Conservation (phyloP, 2,329 filamentous ascomycete species). For the Leptosphaerulina australis region DNA sequence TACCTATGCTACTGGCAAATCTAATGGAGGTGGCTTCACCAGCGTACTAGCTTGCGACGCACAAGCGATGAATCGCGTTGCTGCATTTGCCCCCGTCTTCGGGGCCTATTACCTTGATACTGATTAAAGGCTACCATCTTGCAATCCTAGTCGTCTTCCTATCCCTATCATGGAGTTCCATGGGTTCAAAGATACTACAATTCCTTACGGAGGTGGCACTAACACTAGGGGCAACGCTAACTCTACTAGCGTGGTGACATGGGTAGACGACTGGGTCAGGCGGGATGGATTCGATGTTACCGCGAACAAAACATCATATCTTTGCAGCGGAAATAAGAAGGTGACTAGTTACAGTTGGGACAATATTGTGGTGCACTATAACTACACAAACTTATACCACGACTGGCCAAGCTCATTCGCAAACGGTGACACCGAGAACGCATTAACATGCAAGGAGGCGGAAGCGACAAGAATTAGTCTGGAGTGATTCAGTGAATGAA, state of each 20-base stretch:
- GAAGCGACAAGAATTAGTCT: constrained; percentile 43
- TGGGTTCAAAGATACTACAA: constrained; percentile 50
- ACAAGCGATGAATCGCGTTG: constrained; percentile 51
- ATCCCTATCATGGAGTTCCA: constrained; percentile 55
- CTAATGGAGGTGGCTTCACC: constrained; percentile 61
- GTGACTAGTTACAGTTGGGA: constrained; percentile 35
- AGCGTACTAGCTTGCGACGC: constrained; percentile 56
- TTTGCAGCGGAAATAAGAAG: constrained; percentile 40
- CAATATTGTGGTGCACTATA: constrained; percentile 49
- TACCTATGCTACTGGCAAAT: constrained; percentile 59
- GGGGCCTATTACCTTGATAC: constrained; percentile 54
- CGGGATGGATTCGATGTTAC: constrained; percentile 40
- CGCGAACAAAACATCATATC: constrained; percentile 34
- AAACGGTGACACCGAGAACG: constrained; percentile 35
- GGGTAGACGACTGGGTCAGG: constrained; percentile 49
- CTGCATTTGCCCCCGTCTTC: constrained; percentile 58
- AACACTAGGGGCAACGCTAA: constrained; percentile 31
- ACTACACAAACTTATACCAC: constrained; percentile 48
- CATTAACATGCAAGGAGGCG: constrained; percentile 38
- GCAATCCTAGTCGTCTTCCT: constrained; percentile 33
- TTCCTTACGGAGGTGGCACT: constrained; percentile 49
- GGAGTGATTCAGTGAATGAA: constrained; percentile 40
- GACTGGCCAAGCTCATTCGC: constrained; percentile 49
- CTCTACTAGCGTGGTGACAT: constrained; percentile 30
- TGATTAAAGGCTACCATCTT: constrained; percentile 30